Base-by-base conservation (phyloP, 2,329 filamentous ascomycete species). In the Arthroderma sp. region DNA sequence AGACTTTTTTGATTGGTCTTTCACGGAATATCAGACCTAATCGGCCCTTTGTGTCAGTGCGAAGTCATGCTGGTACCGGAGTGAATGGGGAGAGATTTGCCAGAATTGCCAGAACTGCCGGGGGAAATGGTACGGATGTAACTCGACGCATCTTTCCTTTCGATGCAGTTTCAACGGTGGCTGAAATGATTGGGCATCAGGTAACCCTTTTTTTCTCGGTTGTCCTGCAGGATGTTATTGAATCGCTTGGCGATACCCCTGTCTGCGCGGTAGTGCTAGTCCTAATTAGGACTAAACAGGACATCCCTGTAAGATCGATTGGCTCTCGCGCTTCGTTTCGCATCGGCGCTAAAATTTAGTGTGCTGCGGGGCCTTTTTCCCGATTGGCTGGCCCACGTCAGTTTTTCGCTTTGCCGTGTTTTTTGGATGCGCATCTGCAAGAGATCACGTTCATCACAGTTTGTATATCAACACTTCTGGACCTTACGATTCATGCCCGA, bases 151-250 rank as follows among this genome's bases (percentile, higher is more conserved):
- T 22, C 5, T 7, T 11, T 10, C 10, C 4, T 27, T 28, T 38
- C 32, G 11, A 46, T 40, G 41, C 47, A 42, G 45, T 46, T 42
- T 32, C 36, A 45, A 46, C 36, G 47, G 60, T 66, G 63, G 62
- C 61, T 61, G 55, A 57, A 63, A 57, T 51, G 59, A 62, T 63
- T 65, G 61, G 61, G 46, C 56, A 34, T 55, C 49, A 46, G 15
- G 30, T 22, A 42, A 33, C 11, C 28, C 38, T 40, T 43, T 22
- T 41, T 39, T 45, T 22, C 5, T 38, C 36, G 30, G 8, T 29
- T 1, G 15, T 22, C 15, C 15, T 22, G 15, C 15, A 22, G 15
- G 15, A 22, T 22, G 15, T 22, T 22, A 22, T 22, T 22, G 15
- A 22, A 22, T 32, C 40, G 36, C 40, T 27, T 2, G 30, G 15